Evolutionary conservation across 352 stramenopile species (phyloP).

Genomic region (Pilasporangium apinafurcum): DNA sequence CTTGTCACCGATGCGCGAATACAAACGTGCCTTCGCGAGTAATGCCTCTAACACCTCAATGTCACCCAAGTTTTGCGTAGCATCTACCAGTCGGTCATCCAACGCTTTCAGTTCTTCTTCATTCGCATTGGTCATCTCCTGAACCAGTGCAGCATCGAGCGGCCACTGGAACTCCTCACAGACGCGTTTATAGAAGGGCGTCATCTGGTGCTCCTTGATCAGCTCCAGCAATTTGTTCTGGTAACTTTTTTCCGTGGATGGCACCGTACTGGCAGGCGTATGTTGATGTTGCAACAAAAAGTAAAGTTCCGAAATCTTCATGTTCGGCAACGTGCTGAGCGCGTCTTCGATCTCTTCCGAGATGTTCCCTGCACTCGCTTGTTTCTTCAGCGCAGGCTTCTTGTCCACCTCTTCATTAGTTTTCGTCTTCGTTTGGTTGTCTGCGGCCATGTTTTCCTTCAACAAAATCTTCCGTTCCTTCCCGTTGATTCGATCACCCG

Average conservation of each 20-base stretch:
- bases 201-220: constrained; percentile 65
- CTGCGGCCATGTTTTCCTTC: constrained; percentile 3
- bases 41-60: constrained; percentile 97
- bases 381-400: constrained; percentile 41
- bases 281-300: constrained; percentile 76
- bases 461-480: no score
- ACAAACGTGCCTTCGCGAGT: constrained; percentile 92
- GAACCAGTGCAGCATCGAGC: constrained; percentile 44
- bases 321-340: constrained; percentile 71
- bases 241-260: constrained; percentile 19
- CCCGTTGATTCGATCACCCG: no score
- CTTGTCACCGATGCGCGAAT: constrained; percentile 91
- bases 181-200: constrained; percentile 72
- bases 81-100: constrained; percentile 86
- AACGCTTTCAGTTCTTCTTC: constrained; percentile 67
- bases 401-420: constrained; percentile 6
- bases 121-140: constrained; percentile 55
- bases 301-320: constrained; percentile 67
- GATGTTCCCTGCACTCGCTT: constrained; percentile 76
- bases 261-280: constrained; percentile 23
- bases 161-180: constrained; percentile 70
- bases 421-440: no score
- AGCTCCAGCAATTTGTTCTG: constrained; percentile 52
- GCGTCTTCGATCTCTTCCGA: constrained; percentile 85
- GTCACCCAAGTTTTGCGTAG: constrained; percentile 95